phyloP scores from a whole-genome alignment of 1,284 basidiomycete genomes.

The Ganoderma lucidum region DNA sequence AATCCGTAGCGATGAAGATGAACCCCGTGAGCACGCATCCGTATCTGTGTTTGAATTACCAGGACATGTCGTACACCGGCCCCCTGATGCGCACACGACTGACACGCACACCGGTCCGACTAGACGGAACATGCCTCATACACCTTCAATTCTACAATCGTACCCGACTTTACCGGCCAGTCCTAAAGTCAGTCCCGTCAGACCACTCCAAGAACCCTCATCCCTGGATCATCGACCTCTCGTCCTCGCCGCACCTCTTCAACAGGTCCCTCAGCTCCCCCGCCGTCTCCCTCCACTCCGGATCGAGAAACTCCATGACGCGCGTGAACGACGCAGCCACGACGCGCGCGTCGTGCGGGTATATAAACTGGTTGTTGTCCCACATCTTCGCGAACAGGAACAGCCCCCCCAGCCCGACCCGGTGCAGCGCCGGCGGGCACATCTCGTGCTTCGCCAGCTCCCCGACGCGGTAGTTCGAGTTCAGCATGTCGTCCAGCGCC shows the following conservation, averaged over 20 bases:
- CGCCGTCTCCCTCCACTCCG: neutral
- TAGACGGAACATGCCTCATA: too few relatives aligned
- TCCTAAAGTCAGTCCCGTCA: neutral
- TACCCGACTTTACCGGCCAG: too few relatives aligned
- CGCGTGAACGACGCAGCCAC: neutral
- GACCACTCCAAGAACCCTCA: neutral
- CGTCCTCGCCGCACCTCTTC: neutral
- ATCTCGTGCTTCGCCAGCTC: neutral
- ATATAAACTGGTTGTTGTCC: neutral
- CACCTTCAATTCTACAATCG: too few relatives aligned
- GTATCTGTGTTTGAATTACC: too few relatives aligned
- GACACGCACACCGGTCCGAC: too few relatives aligned
- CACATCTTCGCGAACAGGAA: neutral
- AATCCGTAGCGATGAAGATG: too few relatives aligned
- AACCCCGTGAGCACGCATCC: too few relatives aligned
- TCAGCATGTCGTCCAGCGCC: neutral
- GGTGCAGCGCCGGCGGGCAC: slow-evolving; percentile 1
- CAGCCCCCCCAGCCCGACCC: neutral
- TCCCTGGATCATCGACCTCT: neutral
- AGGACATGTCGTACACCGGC: too few relatives aligned
- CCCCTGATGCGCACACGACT: too few relatives aligned
- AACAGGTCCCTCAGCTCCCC: neutral
- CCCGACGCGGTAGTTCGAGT: neutral
- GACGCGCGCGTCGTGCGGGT: neutral
- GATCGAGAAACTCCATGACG: neutral